Conservation (phyloP, 768 basidiomycete genomes). For the Cantharellus cinnabarinus region DNA sequence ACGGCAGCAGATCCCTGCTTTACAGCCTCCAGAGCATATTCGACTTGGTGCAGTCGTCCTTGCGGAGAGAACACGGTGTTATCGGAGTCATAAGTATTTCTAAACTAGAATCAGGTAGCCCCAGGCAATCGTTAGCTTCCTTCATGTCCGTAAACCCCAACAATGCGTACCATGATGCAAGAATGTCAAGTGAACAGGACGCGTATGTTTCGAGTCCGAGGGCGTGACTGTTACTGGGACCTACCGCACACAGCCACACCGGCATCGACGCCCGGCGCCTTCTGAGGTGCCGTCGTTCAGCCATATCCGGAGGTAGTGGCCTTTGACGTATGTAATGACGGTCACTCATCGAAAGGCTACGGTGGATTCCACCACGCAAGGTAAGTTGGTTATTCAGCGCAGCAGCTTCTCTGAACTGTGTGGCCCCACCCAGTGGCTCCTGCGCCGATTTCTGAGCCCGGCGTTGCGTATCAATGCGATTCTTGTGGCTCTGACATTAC, state of each 20-base stretch:
- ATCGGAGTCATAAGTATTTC: conserved; percentile 97
- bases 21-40: conserved; percentile 97
- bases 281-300: background rate
- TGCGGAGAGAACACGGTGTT: conserved; percentile 96
- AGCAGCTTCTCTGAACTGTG: background rate
- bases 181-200: background rate
- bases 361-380: background rate
- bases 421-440: background rate
- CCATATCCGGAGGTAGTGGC: background rate
- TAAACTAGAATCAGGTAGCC: conserved; percentile 30
- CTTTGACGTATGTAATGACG: background rate
- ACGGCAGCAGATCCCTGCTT: conserved; percentile 99
- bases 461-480: conserved; percentile 69
- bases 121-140: too few relatives aligned
- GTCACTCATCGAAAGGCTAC: background rate
- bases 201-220: background rate
- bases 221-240: background rate
- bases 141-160: too few relatives aligned
- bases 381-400: background rate
- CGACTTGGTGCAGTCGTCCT: conserved; percentile 90
- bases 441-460: conserved; percentile 31
- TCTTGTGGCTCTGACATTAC: conserved; percentile 74
- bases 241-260: background rate
- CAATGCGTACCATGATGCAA: too few relatives aligned
- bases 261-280: background rate